Base-by-base conservation (phyloP, 208 protist species). In the Leishmania martiniquensis region DNA sequence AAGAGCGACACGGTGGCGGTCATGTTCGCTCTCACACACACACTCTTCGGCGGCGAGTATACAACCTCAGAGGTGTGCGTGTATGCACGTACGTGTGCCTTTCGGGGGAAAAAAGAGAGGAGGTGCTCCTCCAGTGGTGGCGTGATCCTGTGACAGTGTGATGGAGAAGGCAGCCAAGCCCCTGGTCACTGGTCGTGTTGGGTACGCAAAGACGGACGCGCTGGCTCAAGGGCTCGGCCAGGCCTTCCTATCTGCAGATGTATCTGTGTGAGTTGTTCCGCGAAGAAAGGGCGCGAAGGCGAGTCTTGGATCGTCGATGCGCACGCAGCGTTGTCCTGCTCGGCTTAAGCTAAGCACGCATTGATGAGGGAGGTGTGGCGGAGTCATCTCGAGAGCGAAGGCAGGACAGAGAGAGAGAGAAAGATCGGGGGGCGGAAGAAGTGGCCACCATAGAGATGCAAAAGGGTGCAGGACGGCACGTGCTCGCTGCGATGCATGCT, bases 1-100 rank as follows among this genome's bases (percentile, higher is more conserved):
- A 97, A 97, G 25, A 93, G 71, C 1, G 89, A 91, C 25, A 88
- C 85, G 2, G 89, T 75, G 1, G 87, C 17, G 17, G 85, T 85
- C 83, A 89, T 94, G 13, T 49, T 71, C 44, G 17, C 57, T 66
- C n/a, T n/a, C 59, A 10, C 52, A 45, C 22, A 74, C 34, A n/a
- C n/a, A n/a, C n/a, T 57, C 6, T 29, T 17, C 55, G 17, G n/a
- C n/a, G 12, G 55, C 15, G 55, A 12, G 55, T 29, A 37, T 17
- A 62, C 51, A 3, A 49, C 42, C 29, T 75, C 15, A 51, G 57
- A 52, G 32, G 60, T 20, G 60, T 63, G 10, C 13, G 15, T 66
- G 2, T 66, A 9, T 25, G 60, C 22, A 5, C 25, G 34, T 66
- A 34, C 15, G 59, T 59, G 66, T 77, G 72, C 77, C 42, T 75